phyloP scores from a whole-genome alignment of 78 protist species.

The Polysphondylium violaceum region DNA sequence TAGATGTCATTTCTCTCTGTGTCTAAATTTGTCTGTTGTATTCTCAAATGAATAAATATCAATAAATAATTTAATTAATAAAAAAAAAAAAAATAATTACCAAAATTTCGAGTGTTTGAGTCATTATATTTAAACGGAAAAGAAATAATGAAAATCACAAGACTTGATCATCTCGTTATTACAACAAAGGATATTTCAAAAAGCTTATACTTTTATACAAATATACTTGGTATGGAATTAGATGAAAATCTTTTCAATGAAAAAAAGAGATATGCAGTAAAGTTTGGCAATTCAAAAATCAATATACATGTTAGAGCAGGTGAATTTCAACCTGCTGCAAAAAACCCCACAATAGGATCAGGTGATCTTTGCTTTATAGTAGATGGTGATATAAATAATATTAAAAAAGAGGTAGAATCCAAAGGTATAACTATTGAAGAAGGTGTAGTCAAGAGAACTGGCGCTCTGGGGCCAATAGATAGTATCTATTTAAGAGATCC shows the following conservation, averaged over 20 bases:
- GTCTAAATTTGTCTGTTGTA: too few species aligned
- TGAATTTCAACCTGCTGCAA: conserved; percentile 28
- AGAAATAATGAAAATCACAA: neutral
- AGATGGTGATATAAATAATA: neutral
- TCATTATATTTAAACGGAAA: too few species aligned
- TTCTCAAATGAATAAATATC: too few species aligned
- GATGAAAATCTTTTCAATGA: conserved; percentile 16
- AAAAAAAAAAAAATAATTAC: too few species aligned
- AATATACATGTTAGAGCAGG: conserved; percentile 17
- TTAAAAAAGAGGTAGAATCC: conserved; percentile 3
- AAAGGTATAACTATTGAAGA: neutral
- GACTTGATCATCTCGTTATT: conserved; percentile 59
- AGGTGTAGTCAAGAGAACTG: conserved; percentile 35
- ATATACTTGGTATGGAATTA: conserved; percentile 23
- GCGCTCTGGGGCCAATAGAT: conserved; percentile 18
- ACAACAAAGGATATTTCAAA: conserved; percentile 21
- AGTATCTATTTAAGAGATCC: conserved; percentile 55
- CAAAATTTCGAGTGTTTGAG: too few species aligned
- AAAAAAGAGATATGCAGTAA: conserved; percentile 22
- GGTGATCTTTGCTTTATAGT: conserved; percentile 47
- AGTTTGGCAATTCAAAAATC: conserved; percentile 32
- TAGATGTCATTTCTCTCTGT: too few species aligned
- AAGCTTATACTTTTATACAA: conserved; percentile 11
- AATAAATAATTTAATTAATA: too few species aligned
- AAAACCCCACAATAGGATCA: conserved; percentile 21